These are phyloP conservation scores for Fusarium sp. DNA, from an alignment of 2,329 filamentous ascomycete genomes.

Conservation along the genomic window DNA sequence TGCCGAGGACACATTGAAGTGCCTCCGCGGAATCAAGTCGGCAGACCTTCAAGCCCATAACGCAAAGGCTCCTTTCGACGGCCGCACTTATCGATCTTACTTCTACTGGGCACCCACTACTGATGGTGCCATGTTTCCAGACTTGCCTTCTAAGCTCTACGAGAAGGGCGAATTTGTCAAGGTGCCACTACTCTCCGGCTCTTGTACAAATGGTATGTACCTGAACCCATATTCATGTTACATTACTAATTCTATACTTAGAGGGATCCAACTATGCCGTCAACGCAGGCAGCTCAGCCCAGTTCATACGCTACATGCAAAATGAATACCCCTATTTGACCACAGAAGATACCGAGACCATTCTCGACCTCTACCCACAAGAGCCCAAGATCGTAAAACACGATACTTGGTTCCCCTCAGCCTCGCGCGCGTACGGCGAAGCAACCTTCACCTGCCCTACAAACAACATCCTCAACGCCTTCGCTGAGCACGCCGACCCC, in stretches of 20 bases:
- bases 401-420: constrained; percentile 55
- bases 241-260: constrained; percentile 32
- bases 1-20: constrained; percentile 49
- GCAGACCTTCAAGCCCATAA: constrained; percentile 55
- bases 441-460: constrained; percentile 57
- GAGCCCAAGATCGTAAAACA: constrained; percentile 50
- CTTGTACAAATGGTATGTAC: constrained; percentile 54
- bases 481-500: constrained; percentile 33
- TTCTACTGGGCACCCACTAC: constrained; percentile 64
- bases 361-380: constrained; percentile 54
- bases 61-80: constrained; percentile 52
- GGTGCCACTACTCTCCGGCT: constrained; percentile 58
- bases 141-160: constrained; percentile 55
- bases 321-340: constrained; percentile 60
- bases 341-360: constrained; percentile 46
- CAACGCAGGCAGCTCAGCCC: constrained; percentile 48
- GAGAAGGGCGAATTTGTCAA: constrained; percentile 52
- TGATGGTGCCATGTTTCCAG: constrained; percentile 57
- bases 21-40: constrained; percentile 52
- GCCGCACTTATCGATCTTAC: constrained; percentile 47
- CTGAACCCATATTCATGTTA: no score
- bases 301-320: constrained; percentile 53
- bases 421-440: constrained; percentile 56
- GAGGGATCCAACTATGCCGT: constrained; percentile 59
- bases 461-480: constrained; percentile 51